Conservation (phyloP, 495 filamentous ascomycete genomes). For the Xeromyces bisporus region DNA sequence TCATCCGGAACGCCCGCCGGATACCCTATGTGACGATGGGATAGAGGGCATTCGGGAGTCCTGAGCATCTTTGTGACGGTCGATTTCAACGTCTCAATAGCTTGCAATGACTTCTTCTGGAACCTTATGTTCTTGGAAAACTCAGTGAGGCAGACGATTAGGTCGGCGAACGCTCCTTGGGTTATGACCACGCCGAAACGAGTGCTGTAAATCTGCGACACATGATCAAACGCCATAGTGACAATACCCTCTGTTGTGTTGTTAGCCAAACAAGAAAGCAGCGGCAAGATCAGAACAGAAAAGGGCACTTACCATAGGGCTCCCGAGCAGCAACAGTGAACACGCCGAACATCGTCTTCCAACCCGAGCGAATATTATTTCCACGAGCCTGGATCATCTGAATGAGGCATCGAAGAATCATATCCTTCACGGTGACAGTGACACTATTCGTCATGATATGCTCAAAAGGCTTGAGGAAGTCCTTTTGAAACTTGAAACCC, state of each 20-base stretch:
- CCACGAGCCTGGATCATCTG: constrained; percentile 98
- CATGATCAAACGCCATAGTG: constrained; percentile 89
- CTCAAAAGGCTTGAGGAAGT: constrained; percentile 96
- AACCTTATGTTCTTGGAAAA: constrained; percentile 97
- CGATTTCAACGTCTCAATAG: constrained; percentile 84
- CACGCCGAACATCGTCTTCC: constrained; percentile 98
- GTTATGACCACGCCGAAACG: constrained; percentile 90
- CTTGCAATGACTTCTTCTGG: constrained; percentile 93
- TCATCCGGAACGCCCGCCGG: constrained; percentile 24
- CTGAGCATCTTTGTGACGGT: constrained; percentile 87
- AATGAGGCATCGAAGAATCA: constrained; percentile 90
- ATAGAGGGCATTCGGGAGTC: constrained; percentile 89
- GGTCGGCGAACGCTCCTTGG: constrained; percentile 90
- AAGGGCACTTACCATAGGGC: constrained; percentile 44
- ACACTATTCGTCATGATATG: constrained; percentile 88
- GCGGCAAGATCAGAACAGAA: not conserved
- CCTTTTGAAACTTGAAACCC: constrained; percentile 99
- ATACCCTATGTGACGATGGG: constrained; percentile 29
- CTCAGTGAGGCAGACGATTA: constrained; percentile 90
- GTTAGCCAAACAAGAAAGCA: constrained; percentile 9
- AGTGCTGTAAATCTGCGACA: constrained; percentile 95
- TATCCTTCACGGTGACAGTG: constrained; percentile 86
- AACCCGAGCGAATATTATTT: constrained; percentile 90
- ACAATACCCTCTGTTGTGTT: constrained; percentile 65
- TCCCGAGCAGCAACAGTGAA: constrained; percentile 92